Percentiles rank a stretch among this genome's conserved stretches.
Conservation (phyloP, 2,329 filamentous ascomycete species). For the Zarea fungicola region DNA sequence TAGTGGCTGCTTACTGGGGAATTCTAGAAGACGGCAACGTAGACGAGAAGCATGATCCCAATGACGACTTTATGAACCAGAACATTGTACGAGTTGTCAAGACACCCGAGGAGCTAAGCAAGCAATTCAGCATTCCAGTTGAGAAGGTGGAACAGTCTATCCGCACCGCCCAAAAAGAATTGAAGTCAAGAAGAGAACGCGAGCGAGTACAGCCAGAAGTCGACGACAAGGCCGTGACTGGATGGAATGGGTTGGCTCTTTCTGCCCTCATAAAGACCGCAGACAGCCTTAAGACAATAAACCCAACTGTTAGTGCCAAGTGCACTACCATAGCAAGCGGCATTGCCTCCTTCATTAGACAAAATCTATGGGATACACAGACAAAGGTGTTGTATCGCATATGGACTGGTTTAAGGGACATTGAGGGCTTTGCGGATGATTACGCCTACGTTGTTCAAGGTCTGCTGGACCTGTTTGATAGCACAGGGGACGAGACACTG, state of each 20-base stretch:
- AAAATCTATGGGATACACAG: slow-evolving; percentile 63
- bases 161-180: slow-evolving; percentile 57
- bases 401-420: slow-evolving; percentile 60
- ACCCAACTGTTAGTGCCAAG: slow-evolving; percentile 49
- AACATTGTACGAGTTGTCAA: slow-evolving; percentile 75
- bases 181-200: slow-evolving; percentile 66
- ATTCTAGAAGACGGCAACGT: slow-evolving; percentile 84
- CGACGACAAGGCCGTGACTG: slow-evolving; percentile 83
- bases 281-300: slow-evolving; percentile 58
- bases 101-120: slow-evolving; percentile 63
- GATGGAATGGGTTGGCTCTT: slow-evolving; percentile 87
- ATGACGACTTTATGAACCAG: slow-evolving; percentile 91
- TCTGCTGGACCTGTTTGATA: slow-evolving; percentile 76
- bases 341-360: slow-evolving; percentile 66
- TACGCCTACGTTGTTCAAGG: slow-evolving; percentile 86
- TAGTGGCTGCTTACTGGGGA: slow-evolving; percentile 80
- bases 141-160: slow-evolving; percentile 65
- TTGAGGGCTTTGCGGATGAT: slow-evolving; percentile 81
- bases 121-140: slow-evolving; percentile 67
- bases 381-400: slow-evolving; percentile 65
- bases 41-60: slow-evolving; percentile 71
- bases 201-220: slow-evolving; percentile 71
- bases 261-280: slow-evolving; percentile 72
- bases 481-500: slow-evolving; percentile 70
- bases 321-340: slow-evolving; percentile 63